A percentile compares a stretch with the other conserved stretches of the same genome.
Conservation (phyloP, 1,284 basidiomycete genomes). For the Phellinidium pouzarii region DNA sequence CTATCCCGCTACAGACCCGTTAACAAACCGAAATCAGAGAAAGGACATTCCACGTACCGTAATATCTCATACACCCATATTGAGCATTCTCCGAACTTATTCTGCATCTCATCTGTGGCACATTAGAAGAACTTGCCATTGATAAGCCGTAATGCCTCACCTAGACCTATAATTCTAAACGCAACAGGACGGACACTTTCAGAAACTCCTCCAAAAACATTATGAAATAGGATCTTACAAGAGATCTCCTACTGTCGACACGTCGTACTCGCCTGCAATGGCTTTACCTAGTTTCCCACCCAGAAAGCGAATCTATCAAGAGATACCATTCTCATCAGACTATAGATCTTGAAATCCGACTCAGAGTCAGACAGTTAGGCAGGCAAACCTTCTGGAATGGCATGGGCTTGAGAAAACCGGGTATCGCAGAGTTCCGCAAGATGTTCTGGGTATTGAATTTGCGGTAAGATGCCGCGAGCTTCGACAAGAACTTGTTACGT, state of each 20-base stretch:
- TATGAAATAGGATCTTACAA: constrained; percentile 44
- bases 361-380: neutral
- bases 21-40: neutral
- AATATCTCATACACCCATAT: constrained; percentile 89
- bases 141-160: constrained; percentile 25
- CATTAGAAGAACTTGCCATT: constrained; percentile 6
- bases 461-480: constrained; percentile 86
- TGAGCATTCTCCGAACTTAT: constrained; percentile 75
- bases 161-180: constrained; percentile 42
- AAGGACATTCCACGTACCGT: constrained; percentile 36
- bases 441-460: constrained; percentile 89
- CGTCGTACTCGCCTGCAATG: constrained; percentile 83
- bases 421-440: constrained; percentile 75
- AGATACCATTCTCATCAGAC: neutral
- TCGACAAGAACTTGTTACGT: constrained; percentile 90
- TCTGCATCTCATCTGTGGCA: constrained; percentile 68
- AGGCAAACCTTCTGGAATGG: constrained; percentile 75
- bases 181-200: neutral
- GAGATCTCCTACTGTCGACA: constrained; percentile 83
- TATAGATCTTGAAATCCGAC: neutral
- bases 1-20: constrained; percentile 65
- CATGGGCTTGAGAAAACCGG: constrained; percentile 74
- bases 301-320: constrained; percentile 80
- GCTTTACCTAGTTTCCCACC: constrained; percentile 93
- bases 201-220: neutral